phyloP scores from a whole-genome alignment of 768 basidiomycete genomes.

The Mycena galericulata region DNA sequence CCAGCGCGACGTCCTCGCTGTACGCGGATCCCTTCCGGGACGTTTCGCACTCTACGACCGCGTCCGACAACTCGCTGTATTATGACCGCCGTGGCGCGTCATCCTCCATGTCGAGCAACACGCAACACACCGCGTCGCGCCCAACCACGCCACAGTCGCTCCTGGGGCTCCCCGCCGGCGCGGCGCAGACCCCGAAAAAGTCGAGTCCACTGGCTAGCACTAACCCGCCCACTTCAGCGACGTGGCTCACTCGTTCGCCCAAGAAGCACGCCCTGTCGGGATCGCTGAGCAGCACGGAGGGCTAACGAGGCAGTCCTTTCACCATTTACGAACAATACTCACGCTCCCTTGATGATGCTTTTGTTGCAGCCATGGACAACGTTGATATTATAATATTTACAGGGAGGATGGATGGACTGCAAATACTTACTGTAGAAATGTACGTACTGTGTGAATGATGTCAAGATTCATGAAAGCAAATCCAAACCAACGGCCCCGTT shows the following conservation, averaged over 20 bases:
- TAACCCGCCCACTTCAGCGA: slow-evolving; percentile 17
- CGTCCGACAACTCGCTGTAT: slow-evolving; percentile 30
- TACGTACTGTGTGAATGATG: no score
- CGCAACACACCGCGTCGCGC: slow-evolving; percentile 3
- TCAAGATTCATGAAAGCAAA: background rate
- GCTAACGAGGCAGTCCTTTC: background rate
- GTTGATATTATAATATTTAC: slow-evolving; percentile 10
- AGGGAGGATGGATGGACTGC: no score
- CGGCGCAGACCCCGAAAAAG: slow-evolving; percentile 30
- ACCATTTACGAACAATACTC: background rate
- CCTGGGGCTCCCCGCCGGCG: slow-evolving; percentile 31
- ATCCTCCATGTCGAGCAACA: slow-evolving; percentile 25
- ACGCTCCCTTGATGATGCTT: background rate
- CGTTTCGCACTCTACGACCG: slow-evolving; percentile 9
- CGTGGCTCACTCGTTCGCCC: slow-evolving; percentile 32
- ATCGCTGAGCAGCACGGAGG: slow-evolving; percentile 26
- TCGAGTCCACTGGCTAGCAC: slow-evolving; percentile 26
- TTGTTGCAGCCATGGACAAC: slow-evolving; percentile 14
- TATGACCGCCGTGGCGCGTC: slow-evolving; percentile 30
- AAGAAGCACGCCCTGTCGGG: slow-evolving; percentile 26
- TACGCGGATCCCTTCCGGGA: slow-evolving; percentile 34
- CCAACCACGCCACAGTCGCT: slow-evolving; percentile 30
- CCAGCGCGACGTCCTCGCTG: slow-evolving; percentile 23
- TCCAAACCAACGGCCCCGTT: background rate
- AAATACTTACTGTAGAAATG: no score